phyloP scores from a whole-genome alignment of 208 protist genomes.

The Strigomonas oncopelti region DNA sequence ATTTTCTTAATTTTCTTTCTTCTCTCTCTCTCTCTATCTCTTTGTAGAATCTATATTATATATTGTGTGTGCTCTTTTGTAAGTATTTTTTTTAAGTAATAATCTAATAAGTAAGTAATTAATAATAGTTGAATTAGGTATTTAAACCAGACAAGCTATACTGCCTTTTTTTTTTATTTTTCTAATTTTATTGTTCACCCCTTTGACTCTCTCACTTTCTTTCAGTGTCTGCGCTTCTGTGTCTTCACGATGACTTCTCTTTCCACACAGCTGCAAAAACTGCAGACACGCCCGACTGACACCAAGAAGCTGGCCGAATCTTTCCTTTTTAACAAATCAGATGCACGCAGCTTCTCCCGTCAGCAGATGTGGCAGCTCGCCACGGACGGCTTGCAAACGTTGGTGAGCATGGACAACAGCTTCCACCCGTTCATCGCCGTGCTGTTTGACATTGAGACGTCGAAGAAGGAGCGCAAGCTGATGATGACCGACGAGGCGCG shows the following conservation, averaged over 20 bases:
- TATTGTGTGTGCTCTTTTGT: constrained; percentile 1
- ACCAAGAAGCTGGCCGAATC: constrained; percentile 64
- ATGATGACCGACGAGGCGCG: constrained; percentile 40
- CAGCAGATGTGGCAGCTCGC: constrained; percentile 85
- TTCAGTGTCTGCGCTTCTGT: neutral
- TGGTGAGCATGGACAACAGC: constrained; percentile 76
- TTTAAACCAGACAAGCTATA: neutral
- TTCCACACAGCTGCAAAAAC: constrained; percentile 67
- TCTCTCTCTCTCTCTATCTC: constrained; percentile 2
- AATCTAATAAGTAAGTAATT: constrained; percentile 3
- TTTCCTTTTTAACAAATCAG: constrained; percentile 74
- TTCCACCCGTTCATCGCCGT: constrained; percentile 72
- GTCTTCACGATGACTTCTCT: constrained; percentile 54
- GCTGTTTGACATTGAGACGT: constrained; percentile 58
- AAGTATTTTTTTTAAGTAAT: constrained; percentile 4
- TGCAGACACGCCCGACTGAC: constrained; percentile 67
- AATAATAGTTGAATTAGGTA: neutral
- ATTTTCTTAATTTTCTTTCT: constrained; percentile 5
- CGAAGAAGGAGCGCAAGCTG: constrained; percentile 65
- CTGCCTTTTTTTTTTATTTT: neutral
- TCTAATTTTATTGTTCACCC: neutral
- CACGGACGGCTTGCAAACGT: constrained; percentile 59
- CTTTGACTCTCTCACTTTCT: neutral
- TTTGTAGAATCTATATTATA: constrained; percentile 1
- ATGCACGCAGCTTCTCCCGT: constrained; percentile 72